Conservation (phyloP, 2,329 filamentous ascomycete species). For the Diaporthe sp. region DNA sequence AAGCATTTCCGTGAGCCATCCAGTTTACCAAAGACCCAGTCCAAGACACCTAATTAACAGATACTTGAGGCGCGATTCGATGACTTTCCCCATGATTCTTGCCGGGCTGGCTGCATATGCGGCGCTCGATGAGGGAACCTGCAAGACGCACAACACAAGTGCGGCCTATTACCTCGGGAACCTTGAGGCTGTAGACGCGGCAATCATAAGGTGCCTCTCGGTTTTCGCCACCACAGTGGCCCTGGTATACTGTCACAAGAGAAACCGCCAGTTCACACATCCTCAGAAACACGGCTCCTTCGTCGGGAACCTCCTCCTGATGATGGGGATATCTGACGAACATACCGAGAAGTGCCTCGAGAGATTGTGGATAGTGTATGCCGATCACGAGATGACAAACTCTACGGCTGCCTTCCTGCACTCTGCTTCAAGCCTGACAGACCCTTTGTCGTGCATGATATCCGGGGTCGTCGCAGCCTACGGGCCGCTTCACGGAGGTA, state of each 20-base stretch:
- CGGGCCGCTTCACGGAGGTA: constrained; percentile 66
- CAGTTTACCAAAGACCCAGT: constrained; percentile 45
- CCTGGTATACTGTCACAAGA: constrained; percentile 42
- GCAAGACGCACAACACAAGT: background rate
- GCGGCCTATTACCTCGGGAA: background rate
- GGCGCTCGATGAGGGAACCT: background rate
- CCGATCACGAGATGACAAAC: constrained; percentile 71
- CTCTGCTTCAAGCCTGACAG: constrained; percentile 68
- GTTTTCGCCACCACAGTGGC: constrained; percentile 65
- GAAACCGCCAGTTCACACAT: constrained; percentile 58
- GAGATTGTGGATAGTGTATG: constrained; percentile 67
- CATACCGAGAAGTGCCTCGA: constrained; percentile 63
- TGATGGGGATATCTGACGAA: constrained; percentile 65
- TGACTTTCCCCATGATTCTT: constrained; percentile 2
- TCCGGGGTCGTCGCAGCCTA: constrained; percentile 66
- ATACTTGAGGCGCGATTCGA: background rate
- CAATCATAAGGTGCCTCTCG: constrained; percentile 57
- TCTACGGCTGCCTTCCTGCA: constrained; percentile 69
- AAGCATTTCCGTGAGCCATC: constrained; percentile 65
- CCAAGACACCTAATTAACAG: background rate
- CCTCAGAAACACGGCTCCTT: constrained; percentile 62
- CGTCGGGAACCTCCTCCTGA: constrained; percentile 67
- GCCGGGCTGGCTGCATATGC: background rate
- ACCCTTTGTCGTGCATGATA: constrained; percentile 67
- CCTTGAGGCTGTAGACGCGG: background rate